Conservation (phyloP, 352 stramenopile species). For the Pythium folliculosum region DNA sequence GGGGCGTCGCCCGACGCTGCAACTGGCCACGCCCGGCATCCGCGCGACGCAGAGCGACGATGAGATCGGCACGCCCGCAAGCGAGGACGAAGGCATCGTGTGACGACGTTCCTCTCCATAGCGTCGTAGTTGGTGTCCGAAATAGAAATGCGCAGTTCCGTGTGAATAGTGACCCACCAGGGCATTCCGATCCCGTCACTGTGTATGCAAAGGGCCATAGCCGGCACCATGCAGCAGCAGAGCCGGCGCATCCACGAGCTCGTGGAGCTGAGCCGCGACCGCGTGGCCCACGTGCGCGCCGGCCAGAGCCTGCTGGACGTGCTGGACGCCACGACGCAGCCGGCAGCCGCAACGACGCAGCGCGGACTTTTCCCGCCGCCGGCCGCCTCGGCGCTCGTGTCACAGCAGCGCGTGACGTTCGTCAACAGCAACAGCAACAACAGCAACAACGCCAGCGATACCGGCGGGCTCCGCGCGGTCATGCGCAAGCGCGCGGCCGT, state of each 20-base stretch:
- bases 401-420: not conserved
- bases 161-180: too few species aligned
- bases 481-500: slow-evolving; percentile 30
- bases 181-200: too few species aligned
- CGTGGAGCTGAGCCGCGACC: slow-evolving; percentile 59
- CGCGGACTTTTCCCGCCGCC: not conserved
- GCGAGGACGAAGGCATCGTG: slow-evolving; percentile 23
- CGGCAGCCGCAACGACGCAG: not conserved
- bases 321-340: slow-evolving; percentile 27
- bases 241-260: slow-evolving; percentile 60
- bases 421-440: not conserved
- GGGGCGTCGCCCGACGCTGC: not conserved
- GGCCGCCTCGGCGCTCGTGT: slow-evolving; percentile 10
- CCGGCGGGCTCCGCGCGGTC: slow-evolving; percentile 14
- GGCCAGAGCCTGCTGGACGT: slow-evolving; percentile 49
- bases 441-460: slow-evolving; percentile 5
- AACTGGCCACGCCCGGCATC: not conserved
- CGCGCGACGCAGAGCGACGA: slow-evolving; percentile 13
- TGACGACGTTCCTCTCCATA: not conserved
- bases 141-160: slow-evolving; percentile 6
- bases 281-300: slow-evolving; percentile 54
- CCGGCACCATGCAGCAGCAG: slow-evolving; percentile 19
- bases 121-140: slow-evolving; percentile 3
- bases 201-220: slow-evolving; percentile 1
- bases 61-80: slow-evolving; percentile 15